Evolutionary conservation across 2,329 filamentous ascomycete species (phyloP), one percentile per base, ranked within the genome.

Genomic region (Exophiala viscosa): DNA sequence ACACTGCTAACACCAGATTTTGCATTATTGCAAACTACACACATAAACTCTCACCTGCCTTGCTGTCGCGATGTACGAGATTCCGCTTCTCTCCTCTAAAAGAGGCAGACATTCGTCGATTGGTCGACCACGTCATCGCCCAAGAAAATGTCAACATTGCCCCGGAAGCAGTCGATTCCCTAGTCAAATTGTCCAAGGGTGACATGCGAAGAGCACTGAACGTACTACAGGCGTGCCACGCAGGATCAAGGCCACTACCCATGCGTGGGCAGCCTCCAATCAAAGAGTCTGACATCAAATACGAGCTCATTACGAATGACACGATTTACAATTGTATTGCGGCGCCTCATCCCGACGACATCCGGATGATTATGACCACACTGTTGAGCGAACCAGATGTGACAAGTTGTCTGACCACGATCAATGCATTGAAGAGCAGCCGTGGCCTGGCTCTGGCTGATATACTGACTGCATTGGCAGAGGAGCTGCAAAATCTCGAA

Each of bases 21-120:
- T 97, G 92, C 74, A 90, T 99, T 67, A 97, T 99, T 63, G 93
- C 93, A 63, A 99, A 99, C 73, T 99, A 99, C 72, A 93, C 93
- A 28, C 93, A 99, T 76, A 99, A 99, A 72, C 83, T 99, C 35
- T 95, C 90, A 10, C 92, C 93, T 0, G 93, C 93, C 0, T 77
- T 99, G 39, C 77, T 99, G 48, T 97, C 92, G 44, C 80, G 93
- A 64, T 99, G 93, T 73, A 99, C 93, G 8, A 79, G 93, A 34
- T 99, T 99, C 70, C 80, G 93, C 31, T 99, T 99, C 72, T 95
- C 89, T 61, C 93, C 93, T 9, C 75, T 99, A 50, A 95, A 95
- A 69, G 88, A 96, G 64, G 76, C 70, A 5, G 93, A 97, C 67
- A 96, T 99, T 55, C 78, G 89, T 45, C 78, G 81, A 1, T 71